A percentile compares a stretch with the other conserved stretches of the same genome.
phyloP scores from a whole-genome alignment of 805 yeast species.

The Hanseniaspora pseudoguilliermondii region DNA sequence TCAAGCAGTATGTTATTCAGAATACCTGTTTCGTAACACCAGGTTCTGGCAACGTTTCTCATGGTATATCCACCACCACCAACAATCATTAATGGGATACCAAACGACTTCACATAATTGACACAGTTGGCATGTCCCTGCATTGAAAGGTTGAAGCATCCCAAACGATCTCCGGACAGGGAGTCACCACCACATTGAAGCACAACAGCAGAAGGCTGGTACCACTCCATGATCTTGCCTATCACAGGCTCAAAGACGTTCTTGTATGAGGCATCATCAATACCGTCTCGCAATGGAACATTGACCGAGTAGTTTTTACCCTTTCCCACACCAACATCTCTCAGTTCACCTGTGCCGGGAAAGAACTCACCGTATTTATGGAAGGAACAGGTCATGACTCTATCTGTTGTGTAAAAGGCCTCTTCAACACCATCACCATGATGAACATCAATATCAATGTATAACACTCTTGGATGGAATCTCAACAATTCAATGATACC shows the following conservation, averaged over 20 bases:
- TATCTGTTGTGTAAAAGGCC: constrained; percentile 80
- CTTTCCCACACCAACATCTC: constrained; percentile 71
- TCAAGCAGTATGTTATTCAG: constrained; percentile 68
- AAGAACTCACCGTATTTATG: constrained; percentile 88
- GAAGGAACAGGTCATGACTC: constrained; percentile 82
- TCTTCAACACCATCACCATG: constrained; percentile 96
- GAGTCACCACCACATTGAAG: constrained; percentile 98
- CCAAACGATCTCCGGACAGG: constrained; percentile 85
- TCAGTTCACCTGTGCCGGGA: constrained; percentile 83
- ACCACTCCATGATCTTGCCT: constrained; percentile 75
- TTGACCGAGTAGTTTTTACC: constrained; percentile 77
- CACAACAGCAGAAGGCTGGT: constrained; percentile 93
- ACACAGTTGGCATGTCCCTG: constrained; percentile 94
- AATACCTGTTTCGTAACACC: constrained; percentile 89
- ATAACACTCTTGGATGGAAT: constrained; percentile 72
- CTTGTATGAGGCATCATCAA: constrained; percentile 62
- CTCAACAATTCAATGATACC: constrained; percentile 69
- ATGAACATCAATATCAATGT: constrained; percentile 82
- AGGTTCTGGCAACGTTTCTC: constrained; percentile 87
- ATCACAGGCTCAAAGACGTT: constrained; percentile 51
- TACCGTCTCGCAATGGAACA: constrained; percentile 83
- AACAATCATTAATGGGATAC: constrained; percentile 83
- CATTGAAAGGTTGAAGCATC: constrained; percentile 89
- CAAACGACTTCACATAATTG: constrained; percentile 69
- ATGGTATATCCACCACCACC: constrained; percentile 99